Evolutionary conservation across 257 asterid genomes (phyloP), one percentile per base, ranked within the genome.

Genomic region (Echites panduratus): DNA sequence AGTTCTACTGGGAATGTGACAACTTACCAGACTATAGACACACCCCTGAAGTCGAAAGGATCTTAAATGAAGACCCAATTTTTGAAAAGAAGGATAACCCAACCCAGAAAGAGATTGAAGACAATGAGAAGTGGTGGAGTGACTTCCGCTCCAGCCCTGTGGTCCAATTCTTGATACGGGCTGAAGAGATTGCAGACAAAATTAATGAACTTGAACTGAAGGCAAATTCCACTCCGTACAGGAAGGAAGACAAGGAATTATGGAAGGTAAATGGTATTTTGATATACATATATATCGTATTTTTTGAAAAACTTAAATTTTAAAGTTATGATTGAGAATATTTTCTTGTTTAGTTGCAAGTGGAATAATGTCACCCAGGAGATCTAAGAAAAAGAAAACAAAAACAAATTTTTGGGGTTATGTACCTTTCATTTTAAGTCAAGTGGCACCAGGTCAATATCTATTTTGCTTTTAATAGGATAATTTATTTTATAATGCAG

Each of bases 231-330:
- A 72, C 53, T 48, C 99, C 99, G 19, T 92, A 80, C 79, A 66
- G 81, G 82, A 71, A 27, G 43, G 98, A 95, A 78, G 99, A 95
- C 77, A 86, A 82, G 81, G 84, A 92, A 74, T 54, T 83, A 20
- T 95, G 97, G 98, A 83, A 89, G 97, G 98, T 89, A 75, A 9
- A n/a, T n/a, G n/a, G n/a, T n/a, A n/a, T n/a, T n/a, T n/a, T n/a
- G n/a, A n/a, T n/a, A n/a, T n/a, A n/a, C n/a, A n/a, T n/a, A n/a
- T n/a, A n/a, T n/a, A n/a, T n/a, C n/a, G n/a, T n/a, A n/a, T n/a
- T n/a, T n/a, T n/a, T n/a, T n/a, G n/a, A n/a, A n/a, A n/a, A n/a
- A n/a, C n/a, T n/a, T n/a, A n/a, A n/a, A n/a, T n/a, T n/a, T n/a
- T n/a, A n/a, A n/a, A 17, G 57, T 50, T 50, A 9, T 53, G 59